Base-by-base conservation (phyloP, 805 yeast genomes). In the Jamesozyma piceae region DNA sequence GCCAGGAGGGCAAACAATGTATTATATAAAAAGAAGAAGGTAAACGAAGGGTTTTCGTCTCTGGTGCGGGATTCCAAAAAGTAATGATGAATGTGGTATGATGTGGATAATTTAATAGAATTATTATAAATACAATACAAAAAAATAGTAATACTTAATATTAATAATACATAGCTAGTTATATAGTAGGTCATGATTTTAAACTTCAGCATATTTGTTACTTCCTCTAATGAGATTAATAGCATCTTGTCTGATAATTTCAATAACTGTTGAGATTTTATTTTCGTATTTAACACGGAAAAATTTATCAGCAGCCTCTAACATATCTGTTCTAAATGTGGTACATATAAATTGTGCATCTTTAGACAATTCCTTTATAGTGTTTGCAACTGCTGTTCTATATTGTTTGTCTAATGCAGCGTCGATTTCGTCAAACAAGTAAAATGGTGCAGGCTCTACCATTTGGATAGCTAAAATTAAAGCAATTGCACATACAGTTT, bases 361-460 rank as follows among this genome's bases (percentile, higher is more conserved):
- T 5, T 52, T 54, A 18, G 95, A 76, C 42, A 89, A 64, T 29
- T 74, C 71, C 49, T 76, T 71, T 42, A 92, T 79, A 68, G 85
- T 66, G 28, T 70, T 65, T 0, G 97, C 95, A 18, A 92, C 95
- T 0, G 95, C 77, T 0, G 84, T 74, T 54, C 98, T 74, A 57
- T 89, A 90, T 55, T 85, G 95, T 2, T 95, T 77, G 63, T 92
- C 98, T 48, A 92, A 69, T 52, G 90, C 92, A 4, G 97, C 97
- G 65, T 92, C 98, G 45, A 92, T 82, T 66, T 92, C 98, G 63
- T 92, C 98, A 62, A 92, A 90, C 37, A 92, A 64, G 58, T 92
- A 92, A 61, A 92, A 92, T 38, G 97, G 97, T 8, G 97, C 97
- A 10, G 97, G 97, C 52, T 92, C 97, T 49, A 94, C 86, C 56